These are phyloP conservation scores for Helenozyma rhizophorensis DNA, from an alignment of 805 yeast species.

Conservation along the genomic window DNA sequence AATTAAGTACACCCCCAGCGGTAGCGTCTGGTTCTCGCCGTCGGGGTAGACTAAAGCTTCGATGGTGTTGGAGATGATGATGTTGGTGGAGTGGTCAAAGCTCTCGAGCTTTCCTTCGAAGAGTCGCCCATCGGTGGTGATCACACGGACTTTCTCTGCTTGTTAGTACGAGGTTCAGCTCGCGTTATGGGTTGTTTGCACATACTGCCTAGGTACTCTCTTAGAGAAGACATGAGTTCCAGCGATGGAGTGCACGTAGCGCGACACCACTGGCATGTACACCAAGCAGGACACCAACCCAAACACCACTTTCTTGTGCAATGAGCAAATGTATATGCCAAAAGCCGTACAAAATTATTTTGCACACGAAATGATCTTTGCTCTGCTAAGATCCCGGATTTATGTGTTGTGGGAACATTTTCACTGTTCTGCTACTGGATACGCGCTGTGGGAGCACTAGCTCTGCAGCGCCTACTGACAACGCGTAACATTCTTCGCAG, in stretches of 20 bases:
- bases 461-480: too few relatives aligned
- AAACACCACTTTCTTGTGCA: too few relatives aligned
- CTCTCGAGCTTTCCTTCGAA: constrained; percentile 48
- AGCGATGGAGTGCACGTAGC: not conserved
- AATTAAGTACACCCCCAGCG: constrained; percentile 47
- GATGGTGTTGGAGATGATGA: constrained; percentile 47
- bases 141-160: constrained; percentile 46
- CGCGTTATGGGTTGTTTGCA: constrained; percentile 4
- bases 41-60: constrained; percentile 47
- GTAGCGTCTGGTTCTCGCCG: constrained; percentile 38
- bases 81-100: constrained; percentile 60
- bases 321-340: too few relatives aligned
- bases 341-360: too few relatives aligned
- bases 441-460: too few relatives aligned
- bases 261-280: too few relatives aligned
- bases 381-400: too few relatives aligned
- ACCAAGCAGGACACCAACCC: too few relatives aligned
- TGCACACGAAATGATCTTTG: too few relatives aligned
- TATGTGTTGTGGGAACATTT: too few relatives aligned
- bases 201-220: constrained; percentile 31
- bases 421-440: too few relatives aligned
- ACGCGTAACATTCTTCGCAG: too few relatives aligned
- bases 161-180: constrained; percentile 9
- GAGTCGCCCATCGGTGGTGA: constrained; percentile 55
- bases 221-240: constrained; percentile 26